These are phyloP conservation scores for Crithidia expoeki DNA, from an alignment of 208 protist species.

Conservation along the genomic window DNA sequence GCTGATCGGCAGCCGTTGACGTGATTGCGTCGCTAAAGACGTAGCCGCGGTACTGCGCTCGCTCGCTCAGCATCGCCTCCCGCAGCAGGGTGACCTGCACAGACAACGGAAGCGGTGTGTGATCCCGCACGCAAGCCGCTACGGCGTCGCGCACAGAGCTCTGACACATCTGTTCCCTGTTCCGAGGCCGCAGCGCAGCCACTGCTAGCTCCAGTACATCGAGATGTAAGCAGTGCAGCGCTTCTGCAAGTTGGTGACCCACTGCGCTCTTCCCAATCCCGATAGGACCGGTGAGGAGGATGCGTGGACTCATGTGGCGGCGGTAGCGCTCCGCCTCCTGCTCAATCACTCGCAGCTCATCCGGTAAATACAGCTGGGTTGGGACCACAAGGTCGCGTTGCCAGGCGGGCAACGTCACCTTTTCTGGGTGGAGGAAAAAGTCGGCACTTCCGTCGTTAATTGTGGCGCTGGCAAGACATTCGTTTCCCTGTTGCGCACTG, in stretches of 20 bases:
- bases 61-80: slow-evolving; percentile 35
- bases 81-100: slow-evolving; percentile 59
- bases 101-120: slow-evolving; percentile 47
- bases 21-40: slow-evolving; percentile 75
- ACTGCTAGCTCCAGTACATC: slow-evolving; percentile 67
- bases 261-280: slow-evolving; percentile 63
- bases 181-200: slow-evolving; percentile 7
- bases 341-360: slow-evolving; percentile 60
- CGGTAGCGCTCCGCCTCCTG: slow-evolving; percentile 46
- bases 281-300: slow-evolving; percentile 58
- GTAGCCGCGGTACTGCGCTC: slow-evolving; percentile 68
- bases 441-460: background rate
- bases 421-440: slow-evolving; percentile 43
- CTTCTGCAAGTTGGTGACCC: slow-evolving; percentile 48
- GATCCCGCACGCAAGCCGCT: slow-evolving; percentile 27
- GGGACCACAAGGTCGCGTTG: slow-evolving; percentile 52
- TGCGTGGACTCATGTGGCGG: slow-evolving; percentile 42
- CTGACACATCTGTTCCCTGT: too few relatives aligned
- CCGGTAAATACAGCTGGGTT: slow-evolving; percentile 60
- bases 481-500: background rate
- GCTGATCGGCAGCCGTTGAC: slow-evolving; percentile 17
- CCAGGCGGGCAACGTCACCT: slow-evolving; percentile 25
- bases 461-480: background rate
- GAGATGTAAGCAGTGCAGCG: slow-evolving; percentile 69
- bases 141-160: slow-evolving; percentile 32